A percentile compares a stretch with the other conserved stretches of the same genome.
These are phyloP conservation scores for Pleurotus tuoliensis DNA, from an alignment of 768 basidiomycete species.

Conservation along the genomic window DNA sequence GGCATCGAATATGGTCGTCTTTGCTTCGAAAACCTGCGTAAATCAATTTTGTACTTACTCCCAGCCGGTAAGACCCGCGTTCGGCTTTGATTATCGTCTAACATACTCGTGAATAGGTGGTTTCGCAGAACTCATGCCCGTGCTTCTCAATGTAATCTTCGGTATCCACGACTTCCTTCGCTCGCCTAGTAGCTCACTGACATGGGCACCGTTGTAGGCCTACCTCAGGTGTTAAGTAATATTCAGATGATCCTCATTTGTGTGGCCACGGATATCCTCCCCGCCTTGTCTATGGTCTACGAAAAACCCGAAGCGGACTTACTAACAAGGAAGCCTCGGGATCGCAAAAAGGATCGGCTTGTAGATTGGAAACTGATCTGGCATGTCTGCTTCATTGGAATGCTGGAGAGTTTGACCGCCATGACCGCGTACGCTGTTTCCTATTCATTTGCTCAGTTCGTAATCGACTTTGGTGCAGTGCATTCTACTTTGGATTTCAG, in stretches of 20 bases:
- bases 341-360: constrained; percentile 52
- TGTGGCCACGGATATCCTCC: constrained; percentile 54
- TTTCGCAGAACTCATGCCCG: constrained; percentile 61
- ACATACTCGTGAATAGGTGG: background rate
- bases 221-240: constrained; percentile 33
- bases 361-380: constrained; percentile 48
- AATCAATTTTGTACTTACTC: constrained; percentile 47
- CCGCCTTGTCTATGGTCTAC: constrained; percentile 48
- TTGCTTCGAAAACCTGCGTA: constrained; percentile 62
- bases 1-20: constrained; percentile 66
- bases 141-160: constrained; percentile 43
- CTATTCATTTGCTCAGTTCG: background rate
- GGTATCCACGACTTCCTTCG: constrained; percentile 10
- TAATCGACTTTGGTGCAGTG: constrained; percentile 15
- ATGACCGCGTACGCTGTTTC: constrained; percentile 39
- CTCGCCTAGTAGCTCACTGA: too few species aligned
- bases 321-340: constrained; percentile 49
- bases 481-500: constrained; percentile 40
- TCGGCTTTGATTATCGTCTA: background rate
- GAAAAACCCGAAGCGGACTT: constrained; percentile 63
- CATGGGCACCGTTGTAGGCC: background rate
- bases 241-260: constrained; percentile 49
- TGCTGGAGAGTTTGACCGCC: constrained; percentile 42
- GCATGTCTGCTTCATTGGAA: constrained; percentile 56
- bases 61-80: constrained; percentile 32